Base-by-base conservation (phyloP, 2,329 filamentous ascomycete species). In the Torrubiella hemipterigena region DNA sequence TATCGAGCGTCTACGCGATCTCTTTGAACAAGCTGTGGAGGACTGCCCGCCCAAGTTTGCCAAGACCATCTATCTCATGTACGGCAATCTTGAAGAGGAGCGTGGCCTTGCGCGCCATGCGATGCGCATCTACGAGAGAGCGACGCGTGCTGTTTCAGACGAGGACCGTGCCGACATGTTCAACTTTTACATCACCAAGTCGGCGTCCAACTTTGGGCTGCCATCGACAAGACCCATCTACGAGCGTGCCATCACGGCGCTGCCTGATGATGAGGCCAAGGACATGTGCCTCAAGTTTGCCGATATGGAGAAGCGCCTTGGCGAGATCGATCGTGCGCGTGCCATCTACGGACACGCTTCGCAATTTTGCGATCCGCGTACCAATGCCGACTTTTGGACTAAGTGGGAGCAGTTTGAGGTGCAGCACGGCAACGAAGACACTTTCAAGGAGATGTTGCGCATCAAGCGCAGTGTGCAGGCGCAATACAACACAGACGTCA, bases 281-380 rank as follows among this genome's bases (percentile, higher is more conserved):
- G 83, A 91, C 45, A 98, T 98, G 91, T 98, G 91, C 58, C 75
- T 98, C 51, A 96, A 95, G 51, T 98, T 98, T 50, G 91, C 91
- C 3, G 86, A 95, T 48, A 93, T 94, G 86, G 86, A 95, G 61
- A 77, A 87, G 46, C 67, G 86, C 18, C 63, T 95, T 5, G 87
- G 87, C 39, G 86, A 95, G 52, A 93, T 98, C 52, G 91, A 98
- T 54, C 78, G 93, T 36, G 89, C 91, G 24, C 71, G 91, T 44
- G 87, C 89, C 7, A 96, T 98, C 43, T 98, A 93, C 50, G 89
- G 87, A 2, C 91, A 98, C 51, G 91, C 84, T 10, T 93, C 84
- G 26, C 91, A 98, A 53, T 98, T 96, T 58, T 94, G 86, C 59
- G 93, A 98, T 54, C 91, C 91, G 7, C 71, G 93, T 32, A 93